phyloP scores from a whole-genome alignment of 768 basidiomycete genomes.

The Lyophyllum shimeji region DNA sequence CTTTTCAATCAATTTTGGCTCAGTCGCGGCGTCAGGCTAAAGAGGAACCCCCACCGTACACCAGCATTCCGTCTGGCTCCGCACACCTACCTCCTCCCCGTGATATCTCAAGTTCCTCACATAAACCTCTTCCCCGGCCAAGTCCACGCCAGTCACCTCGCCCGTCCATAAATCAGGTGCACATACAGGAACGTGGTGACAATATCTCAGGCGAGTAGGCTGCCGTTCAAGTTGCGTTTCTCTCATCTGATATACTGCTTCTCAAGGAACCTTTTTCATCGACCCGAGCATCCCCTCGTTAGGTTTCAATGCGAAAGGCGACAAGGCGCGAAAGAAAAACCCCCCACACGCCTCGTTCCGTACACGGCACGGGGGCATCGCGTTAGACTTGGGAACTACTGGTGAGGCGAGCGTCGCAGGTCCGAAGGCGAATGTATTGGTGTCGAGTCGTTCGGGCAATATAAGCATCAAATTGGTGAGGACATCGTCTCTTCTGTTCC shows the following conservation, averaged over 20 bases:
- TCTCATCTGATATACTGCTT: neutral
- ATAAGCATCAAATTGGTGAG: slow-evolving; percentile 41
- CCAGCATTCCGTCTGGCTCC: neutral
- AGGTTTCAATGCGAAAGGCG: slow-evolving; percentile 19
- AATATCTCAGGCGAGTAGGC: slow-evolving; percentile 10
- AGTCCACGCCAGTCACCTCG: neutral
- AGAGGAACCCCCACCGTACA: slow-evolving; percentile 15
- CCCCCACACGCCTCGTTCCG: slow-evolving; percentile 40
- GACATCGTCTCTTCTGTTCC: neutral
- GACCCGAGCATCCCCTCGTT: slow-evolving; percentile 34
- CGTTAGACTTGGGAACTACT: slow-evolving; percentile 36
- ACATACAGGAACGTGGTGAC: slow-evolving; percentile 6
- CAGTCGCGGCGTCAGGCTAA: neutral
- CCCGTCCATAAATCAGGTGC: slow-evolving; percentile 12
- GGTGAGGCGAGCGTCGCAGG: slow-evolving; percentile 27
- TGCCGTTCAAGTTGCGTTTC: neutral
- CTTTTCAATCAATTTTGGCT: too few species aligned
- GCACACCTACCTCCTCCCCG: neutral
- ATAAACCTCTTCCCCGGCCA: neutral
- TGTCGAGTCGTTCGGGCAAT: slow-evolving; percentile 34
- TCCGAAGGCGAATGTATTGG: slow-evolving; percentile 36
- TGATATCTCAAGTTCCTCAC: neutral
- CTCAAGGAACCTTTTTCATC: slow-evolving; percentile 41
- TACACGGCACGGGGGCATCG: slow-evolving; percentile 39
- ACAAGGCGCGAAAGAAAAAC: slow-evolving; percentile 26